These are phyloP conservation scores for Euclidium syriacum DNA, from an alignment of 345 rosid species.

Conservation along the genomic window DNA sequence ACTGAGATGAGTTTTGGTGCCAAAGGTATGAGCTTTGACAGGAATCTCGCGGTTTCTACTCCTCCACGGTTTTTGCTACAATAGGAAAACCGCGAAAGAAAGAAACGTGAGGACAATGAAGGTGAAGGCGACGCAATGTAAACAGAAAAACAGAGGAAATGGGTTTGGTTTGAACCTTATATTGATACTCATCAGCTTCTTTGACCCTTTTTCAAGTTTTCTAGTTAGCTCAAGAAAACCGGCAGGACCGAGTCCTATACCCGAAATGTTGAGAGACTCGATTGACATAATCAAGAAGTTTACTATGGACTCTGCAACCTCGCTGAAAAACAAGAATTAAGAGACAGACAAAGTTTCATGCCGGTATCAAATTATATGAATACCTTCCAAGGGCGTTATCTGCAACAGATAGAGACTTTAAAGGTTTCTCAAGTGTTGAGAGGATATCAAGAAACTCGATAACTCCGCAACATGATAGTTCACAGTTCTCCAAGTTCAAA, in stretches of 20 bases:
- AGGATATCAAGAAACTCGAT: conserved; percentile 50
- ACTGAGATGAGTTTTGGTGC: conserved; percentile 59
- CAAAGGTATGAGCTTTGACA: conserved; percentile 53
- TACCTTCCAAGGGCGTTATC: conserved; percentile 84
- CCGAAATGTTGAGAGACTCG: conserved; percentile 57
- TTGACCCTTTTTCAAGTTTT: conserved; percentile 32
- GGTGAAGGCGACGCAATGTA: background rate
- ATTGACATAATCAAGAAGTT: conserved; percentile 39
- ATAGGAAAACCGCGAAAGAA: conserved; percentile 18
- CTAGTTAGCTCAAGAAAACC: conserved; percentile 62
- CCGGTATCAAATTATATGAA: background rate
- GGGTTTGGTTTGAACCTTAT: conserved; percentile 50
- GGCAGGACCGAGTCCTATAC: conserved; percentile 67
- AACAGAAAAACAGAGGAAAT: background rate
- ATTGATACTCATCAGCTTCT: conserved; percentile 50
- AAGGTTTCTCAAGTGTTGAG: conserved; percentile 41
- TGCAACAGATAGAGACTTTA: conserved; percentile 59
- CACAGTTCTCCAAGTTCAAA: conserved; percentile 71
- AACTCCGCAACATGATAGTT: conserved; percentile 61
- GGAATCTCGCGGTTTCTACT: conserved; percentile 60
- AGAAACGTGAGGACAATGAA: background rate
- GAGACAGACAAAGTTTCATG: conserved; percentile 5
- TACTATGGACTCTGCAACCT: conserved; percentile 54
- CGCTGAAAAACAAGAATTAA: conserved; percentile 41
- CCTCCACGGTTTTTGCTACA: conserved; percentile 89